Percentiles rank a stretch among this genome's conserved stretches.
phyloP scores from a whole-genome alignment of 176 grass and related monocot species.

The Urochloa ruziziensis region DNA sequence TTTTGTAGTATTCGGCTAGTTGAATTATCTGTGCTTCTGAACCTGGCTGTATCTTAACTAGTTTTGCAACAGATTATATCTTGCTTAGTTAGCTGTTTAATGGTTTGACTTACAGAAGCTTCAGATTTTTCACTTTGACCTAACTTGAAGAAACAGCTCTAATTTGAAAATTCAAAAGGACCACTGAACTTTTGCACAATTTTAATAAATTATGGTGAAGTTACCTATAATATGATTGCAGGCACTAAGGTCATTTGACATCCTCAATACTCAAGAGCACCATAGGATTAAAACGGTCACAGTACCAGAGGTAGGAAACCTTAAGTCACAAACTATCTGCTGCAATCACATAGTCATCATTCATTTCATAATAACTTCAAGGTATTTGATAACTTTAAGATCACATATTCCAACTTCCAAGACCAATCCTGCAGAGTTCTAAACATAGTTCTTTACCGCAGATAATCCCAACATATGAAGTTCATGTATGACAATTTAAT shows the following conservation, averaged over 20 bases:
- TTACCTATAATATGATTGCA: background rate
- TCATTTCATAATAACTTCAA: background rate
- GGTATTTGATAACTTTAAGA: background rate
- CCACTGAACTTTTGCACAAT: background rate
- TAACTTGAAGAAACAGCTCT: background rate
- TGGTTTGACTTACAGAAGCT: background rate
- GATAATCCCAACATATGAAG: background rate
- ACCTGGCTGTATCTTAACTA: slow-evolving; percentile 27
- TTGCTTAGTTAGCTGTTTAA: background rate
- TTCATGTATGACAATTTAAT: background rate
- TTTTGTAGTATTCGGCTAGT: slow-evolving; percentile 23
- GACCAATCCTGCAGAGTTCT: background rate
- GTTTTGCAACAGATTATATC: background rate
- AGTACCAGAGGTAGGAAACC: background rate
- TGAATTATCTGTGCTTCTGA: slow-evolving; percentile 30
- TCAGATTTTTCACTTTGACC: background rate
- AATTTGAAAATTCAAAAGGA: background rate
- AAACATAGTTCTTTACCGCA: background rate
- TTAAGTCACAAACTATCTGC: background rate
- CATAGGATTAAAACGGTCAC: background rate
- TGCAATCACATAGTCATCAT: background rate
- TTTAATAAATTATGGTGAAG: background rate
- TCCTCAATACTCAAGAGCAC: background rate
- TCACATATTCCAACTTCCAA: background rate
- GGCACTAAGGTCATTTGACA: background rate